phyloP scores from a whole-genome alignment of 2,329 filamentous ascomycete genomes.

The Myriosclerotinia curreyana region DNA sequence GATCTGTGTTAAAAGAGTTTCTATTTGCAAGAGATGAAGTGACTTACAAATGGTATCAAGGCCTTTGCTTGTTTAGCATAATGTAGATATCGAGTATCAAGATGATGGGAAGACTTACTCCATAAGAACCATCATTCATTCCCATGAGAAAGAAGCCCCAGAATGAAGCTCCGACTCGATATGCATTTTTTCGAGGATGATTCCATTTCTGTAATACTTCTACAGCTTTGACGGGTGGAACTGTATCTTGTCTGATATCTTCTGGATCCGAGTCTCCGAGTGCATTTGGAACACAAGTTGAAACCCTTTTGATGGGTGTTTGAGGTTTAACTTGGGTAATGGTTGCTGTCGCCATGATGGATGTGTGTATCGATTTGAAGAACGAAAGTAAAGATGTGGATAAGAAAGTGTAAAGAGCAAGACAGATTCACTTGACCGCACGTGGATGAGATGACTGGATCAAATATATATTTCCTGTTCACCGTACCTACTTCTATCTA shows the following conservation, averaged over 20 bases:
- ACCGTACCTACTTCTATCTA: neutral
- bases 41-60: constrained; percentile 44
- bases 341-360: constrained; percentile 8
- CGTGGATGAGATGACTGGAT: neutral
- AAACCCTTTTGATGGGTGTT: neutral
- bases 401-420: neutral
- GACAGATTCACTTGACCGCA: neutral
- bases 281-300: neutral
- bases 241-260: constrained; percentile 15
- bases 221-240: constrained; percentile 10
- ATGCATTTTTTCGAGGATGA: constrained; percentile 54
- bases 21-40: no score
- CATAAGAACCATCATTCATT: constrained; percentile 27
- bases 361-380: neutral
- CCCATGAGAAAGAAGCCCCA: constrained; percentile 60
- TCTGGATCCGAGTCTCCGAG: neutral
- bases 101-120: constrained; percentile 24
- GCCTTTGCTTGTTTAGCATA: constrained; percentile 39
- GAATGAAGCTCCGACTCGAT: constrained; percentile 56
- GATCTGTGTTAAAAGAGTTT: neutral
- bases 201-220: constrained; percentile 58
- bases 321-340: neutral
- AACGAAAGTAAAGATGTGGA: neutral
- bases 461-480: no score
- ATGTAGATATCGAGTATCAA: neutral